Base-by-base conservation (phyloP, 805 yeast genomes). In the Saturnispora saitoi region DNA sequence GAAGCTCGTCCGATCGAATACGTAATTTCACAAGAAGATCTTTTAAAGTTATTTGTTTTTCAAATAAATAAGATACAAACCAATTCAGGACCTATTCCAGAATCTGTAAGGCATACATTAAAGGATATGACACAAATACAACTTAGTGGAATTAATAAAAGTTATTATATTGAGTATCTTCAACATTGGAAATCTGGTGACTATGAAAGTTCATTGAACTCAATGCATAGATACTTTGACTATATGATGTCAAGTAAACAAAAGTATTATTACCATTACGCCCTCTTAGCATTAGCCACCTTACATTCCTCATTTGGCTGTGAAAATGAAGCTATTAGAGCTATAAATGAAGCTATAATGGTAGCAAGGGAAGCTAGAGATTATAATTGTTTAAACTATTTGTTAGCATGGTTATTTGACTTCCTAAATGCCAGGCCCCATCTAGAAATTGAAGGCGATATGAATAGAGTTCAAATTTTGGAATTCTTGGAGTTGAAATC, bases 331-430 rank as follows among this genome's bases (percentile, higher is more conserved):
- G 95, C 96, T 0, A 61, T 87, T 12, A 73, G 82, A 54, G 83
- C 95, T 1, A 84, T 88, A 8, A 87, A 84, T 53, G 96, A 89
- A 61, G 93, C 96, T 0, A 83, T 88, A 2, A 72, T 84, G 6
- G 88, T 89, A 3, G 96, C 96, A 0, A 70, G 96, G 55, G 96
- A 89, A 57, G 82, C 83, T 56, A 81, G 81, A 52, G 96, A 90
- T 62, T 72, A 77, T 48, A 70, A 73, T 12, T 86, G 95, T 24
- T 70, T 88, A 38, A 83, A 86, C 26, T 80, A 80, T 55, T 73
- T 88, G 14, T 67, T 88, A 44, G 73, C 87, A 9, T 84, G 93
- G 89, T 68, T 87, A 1, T 79, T 80, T 54, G 76, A 81, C 53
- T 86, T 83, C 56, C 71, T 86, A 58, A 78, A 78, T 51, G 76